Evolutionary conservation across 371 early-diverging fungal species (phyloP).

Genomic region (Parasitella parasitica): DNA sequence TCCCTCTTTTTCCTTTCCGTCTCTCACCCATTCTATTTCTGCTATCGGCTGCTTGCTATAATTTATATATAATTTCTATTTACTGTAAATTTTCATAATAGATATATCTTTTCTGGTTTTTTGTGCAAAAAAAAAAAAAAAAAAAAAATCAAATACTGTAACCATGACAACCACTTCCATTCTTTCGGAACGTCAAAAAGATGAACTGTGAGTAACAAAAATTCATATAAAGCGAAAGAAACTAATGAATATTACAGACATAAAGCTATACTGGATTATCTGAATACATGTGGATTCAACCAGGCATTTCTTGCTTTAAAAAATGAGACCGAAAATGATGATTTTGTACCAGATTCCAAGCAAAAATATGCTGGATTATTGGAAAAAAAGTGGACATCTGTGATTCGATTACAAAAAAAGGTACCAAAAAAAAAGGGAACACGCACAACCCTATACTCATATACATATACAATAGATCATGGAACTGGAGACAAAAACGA

Average conservation of each 20-base stretch:
- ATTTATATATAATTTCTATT: background rate
- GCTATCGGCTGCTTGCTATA: background rate
- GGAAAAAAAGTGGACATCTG: slow-evolving; percentile 95
- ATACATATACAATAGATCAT: slow-evolving; percentile 61
- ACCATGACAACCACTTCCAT: slow-evolving; percentile 41
- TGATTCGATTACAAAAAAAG: slow-evolving; percentile 90
- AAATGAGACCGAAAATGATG: slow-evolving; percentile 72
- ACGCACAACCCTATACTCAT: background rate
- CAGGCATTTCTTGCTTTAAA: slow-evolving; percentile 69
- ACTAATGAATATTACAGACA: slow-evolving; percentile 66
- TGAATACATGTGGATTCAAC: slow-evolving; percentile 70
- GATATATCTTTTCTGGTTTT: background rate
- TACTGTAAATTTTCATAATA: background rate
- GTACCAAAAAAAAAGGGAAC: slow-evolving; percentile 33
- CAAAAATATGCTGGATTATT: slow-evolving; percentile 82
- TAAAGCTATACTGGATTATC: slow-evolving; percentile 85
- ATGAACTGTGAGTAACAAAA: slow-evolving; percentile 62
- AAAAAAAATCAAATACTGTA: background rate
- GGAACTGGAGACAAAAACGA: slow-evolving; percentile 82
- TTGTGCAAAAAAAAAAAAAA: background rate
- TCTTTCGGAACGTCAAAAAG: slow-evolving; percentile 72
- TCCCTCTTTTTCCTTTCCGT: background rate
- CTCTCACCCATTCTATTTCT: background rate
- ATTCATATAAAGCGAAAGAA: background rate
- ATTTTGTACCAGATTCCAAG: slow-evolving; percentile 73